Base-by-base conservation (phyloP, 805 yeast genomes). In the Myxozyma geophila region DNA sequence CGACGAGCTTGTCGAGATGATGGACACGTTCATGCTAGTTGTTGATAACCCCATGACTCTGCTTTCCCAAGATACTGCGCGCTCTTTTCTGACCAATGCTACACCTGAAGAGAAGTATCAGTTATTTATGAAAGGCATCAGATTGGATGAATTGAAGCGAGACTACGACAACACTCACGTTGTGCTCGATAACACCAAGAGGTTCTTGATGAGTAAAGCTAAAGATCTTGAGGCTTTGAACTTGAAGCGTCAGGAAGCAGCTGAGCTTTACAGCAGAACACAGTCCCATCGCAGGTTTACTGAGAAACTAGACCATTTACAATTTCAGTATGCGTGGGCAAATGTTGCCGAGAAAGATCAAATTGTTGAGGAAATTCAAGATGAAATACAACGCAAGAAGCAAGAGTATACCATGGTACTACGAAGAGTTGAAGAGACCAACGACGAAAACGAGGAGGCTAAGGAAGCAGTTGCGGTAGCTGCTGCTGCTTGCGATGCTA, bases 31-130 rank as follows among this genome's bases (percentile, higher is more conserved):
- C 72, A 86, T 88, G 51, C 87, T 93, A 49, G 87, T 90, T 6
- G 87, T 95, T 33, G 92, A 87, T 70, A 95, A 95, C 70, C 97
- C 98, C 6, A 85, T 95, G 83, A 89, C 96, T 1, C 89, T 95
- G 71, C 79, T 95, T 55, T 90, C 96, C 0, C 99, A 95, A 74
- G 98, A 95, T 70, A 89, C 87, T 64, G 98, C 99, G 1, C 84
- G 96, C 69, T 88, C 92, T 15, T 95, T 95, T 73, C 77, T 95
- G 66, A 88, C 96, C 0, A 84, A 87, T 39, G 85, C 95, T 4
- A 82, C 90, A 4, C 88, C 90, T 63, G 80, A 80, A 41, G 87
- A 83, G 54, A 90, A 92, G 75, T 95, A 86, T 74, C 80, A 81
- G 15, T 87, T 84, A 72, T 90, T 93, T 73, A 87, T 88, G 89